Evolutionary conservation across 1,284 basidiomycete species (phyloP).

Genomic region (Apiotrichum mycotoxinovorans): DNA sequence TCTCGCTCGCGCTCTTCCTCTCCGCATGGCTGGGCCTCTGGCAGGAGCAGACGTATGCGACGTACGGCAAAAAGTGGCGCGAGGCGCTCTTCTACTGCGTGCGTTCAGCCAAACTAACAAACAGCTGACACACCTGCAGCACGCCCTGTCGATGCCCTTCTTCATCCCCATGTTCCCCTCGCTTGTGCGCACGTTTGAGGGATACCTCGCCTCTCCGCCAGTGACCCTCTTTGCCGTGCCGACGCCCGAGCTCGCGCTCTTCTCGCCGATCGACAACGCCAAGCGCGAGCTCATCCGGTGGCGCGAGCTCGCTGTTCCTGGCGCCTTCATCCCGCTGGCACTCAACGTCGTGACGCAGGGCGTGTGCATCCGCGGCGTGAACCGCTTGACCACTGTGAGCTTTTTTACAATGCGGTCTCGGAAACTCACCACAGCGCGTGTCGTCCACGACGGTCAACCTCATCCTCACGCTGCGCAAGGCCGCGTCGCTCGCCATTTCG

Average conservation of each 20-base stretch:
- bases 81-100: conserved; percentile 81
- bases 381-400: conserved; percentile 66
- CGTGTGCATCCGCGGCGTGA: conserved; percentile 84
- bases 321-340: conserved; percentile 63
- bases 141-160: conserved; percentile 66
- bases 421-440: conserved; percentile 51
- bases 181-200: conserved; percentile 52
- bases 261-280: conserved; percentile 1
- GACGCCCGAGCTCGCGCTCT: conserved; percentile 16
- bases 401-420: conserved; percentile 34
- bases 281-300: conserved; percentile 8
- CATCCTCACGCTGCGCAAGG: conserved; percentile 83
- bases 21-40: conserved; percentile 78
- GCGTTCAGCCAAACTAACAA: conserved; percentile 7
- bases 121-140: conserved; percentile 32
- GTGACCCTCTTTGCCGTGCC: conserved; percentile 34
- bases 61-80: conserved; percentile 73
- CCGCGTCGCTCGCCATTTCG: conserved; percentile 68
- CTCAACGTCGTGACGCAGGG: conserved; percentile 82
- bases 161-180: conserved; percentile 64
- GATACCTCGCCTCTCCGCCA: conserved; percentile 39
- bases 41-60: conserved; percentile 75
- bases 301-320: conserved; percentile 55
- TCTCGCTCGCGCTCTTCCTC: conserved; percentile 72
- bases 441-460: conserved; percentile 80